Conservation (phyloP, 192 early-diverging fungal species). For the Entomortierella parvispora region DNA sequence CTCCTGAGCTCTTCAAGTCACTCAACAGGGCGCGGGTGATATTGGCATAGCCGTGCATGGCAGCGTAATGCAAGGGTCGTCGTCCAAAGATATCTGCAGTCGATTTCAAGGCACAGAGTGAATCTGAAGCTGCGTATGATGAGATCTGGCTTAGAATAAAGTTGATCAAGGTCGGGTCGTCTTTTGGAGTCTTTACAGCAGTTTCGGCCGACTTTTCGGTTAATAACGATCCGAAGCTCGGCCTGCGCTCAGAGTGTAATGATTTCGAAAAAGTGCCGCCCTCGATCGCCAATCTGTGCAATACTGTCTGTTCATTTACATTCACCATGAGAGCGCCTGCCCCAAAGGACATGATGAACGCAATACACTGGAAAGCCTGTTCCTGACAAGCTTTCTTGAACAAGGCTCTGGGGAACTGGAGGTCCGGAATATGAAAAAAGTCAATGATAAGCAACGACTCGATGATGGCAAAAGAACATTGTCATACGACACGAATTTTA, state of each 20-base stretch:
- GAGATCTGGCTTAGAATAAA: conserved; percentile 53
- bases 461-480: too few species aligned
- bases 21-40: conserved; percentile 57
- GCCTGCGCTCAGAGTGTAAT: not conserved
- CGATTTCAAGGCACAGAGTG: conserved; percentile 37
- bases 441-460: not conserved
- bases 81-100: conserved; percentile 66
- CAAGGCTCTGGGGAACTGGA: conserved; percentile 35
- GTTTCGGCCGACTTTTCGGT: too few species aligned
- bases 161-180: conserved; percentile 50
- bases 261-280: conserved; percentile 52
- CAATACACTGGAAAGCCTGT: conserved; percentile 50
- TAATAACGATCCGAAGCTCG: not conserved
- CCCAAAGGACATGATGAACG: conserved; percentile 46
- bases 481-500: too few species aligned
- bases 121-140: not conserved
- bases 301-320: conserved; percentile 69
- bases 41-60: conserved; percentile 59
- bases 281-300: conserved; percentile 65
- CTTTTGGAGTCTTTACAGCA: conserved; percentile 4
- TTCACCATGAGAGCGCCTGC: conserved; percentile 39
- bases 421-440: conserved; percentile 14
- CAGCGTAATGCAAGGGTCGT: conserved; percentile 71
- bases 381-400: conserved; percentile 54
- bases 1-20: conserved; percentile 52